Conservation (phyloP, 1,284 basidiomycete genomes). For the Pascua sp. region DNA sequence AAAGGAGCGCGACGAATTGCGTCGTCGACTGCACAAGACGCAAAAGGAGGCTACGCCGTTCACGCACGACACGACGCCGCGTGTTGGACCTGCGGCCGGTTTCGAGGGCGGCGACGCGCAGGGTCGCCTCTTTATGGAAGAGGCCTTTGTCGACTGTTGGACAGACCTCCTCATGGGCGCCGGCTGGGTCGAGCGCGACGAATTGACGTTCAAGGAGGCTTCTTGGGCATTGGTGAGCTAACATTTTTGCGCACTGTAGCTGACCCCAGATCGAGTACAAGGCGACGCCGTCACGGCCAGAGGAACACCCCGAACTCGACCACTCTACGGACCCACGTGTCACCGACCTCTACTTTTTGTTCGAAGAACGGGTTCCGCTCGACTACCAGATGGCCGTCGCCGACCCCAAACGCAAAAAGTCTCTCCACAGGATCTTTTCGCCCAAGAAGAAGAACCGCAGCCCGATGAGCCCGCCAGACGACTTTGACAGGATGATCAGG, state of each 20-base stretch:
- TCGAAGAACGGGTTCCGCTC: conserved; percentile 80
- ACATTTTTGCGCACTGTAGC: conserved; percentile 2
- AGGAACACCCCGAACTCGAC: conserved; percentile 16
- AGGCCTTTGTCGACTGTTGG: conserved; percentile 80
- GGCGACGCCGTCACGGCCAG: conserved; percentile 47
- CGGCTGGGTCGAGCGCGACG: conserved; percentile 70
- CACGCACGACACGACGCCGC: conserved; percentile 77
- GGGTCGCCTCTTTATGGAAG: conserved; percentile 70
- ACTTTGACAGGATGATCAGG: conserved; percentile 70
- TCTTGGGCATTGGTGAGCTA: conserved; percentile 81
- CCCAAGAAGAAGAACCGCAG: conserved; percentile 18
- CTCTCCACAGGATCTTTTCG: conserved; percentile 46
- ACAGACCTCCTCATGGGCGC: conserved; percentile 77
- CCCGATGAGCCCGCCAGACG: conserved; percentile 48
- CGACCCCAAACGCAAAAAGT: conserved; percentile 48
- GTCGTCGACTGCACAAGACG: conserved; percentile 72
- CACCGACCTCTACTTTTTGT: conserved; percentile 64
- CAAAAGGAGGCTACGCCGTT: conserved; percentile 74
- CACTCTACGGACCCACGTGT: conserved; percentile 53
- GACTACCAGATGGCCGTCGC: conserved; percentile 77
- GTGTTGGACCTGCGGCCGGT: conserved; percentile 49
- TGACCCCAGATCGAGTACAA: conserved; percentile 71
- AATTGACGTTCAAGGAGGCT: conserved; percentile 73
- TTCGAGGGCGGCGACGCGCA: conserved; percentile 47
- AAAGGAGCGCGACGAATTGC: conserved; percentile 65